phyloP scores from a whole-genome alignment of 2,329 filamentous ascomycete genomes.

The Dothistroma pini region DNA sequence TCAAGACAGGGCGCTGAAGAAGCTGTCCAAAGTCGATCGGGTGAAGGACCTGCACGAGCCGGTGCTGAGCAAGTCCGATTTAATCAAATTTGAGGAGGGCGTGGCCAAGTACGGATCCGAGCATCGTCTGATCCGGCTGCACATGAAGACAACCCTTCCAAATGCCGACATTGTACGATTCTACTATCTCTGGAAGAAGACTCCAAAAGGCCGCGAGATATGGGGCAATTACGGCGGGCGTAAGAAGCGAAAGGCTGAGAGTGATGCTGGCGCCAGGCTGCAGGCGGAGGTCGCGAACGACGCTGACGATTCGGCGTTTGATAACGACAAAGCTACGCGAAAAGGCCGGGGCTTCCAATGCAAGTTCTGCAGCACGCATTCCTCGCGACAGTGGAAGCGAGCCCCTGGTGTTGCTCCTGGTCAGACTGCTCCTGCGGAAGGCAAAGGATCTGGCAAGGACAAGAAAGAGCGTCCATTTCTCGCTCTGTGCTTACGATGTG shows the following conservation, averaged over 20 bases:
- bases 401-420: slow-evolving; percentile 75
- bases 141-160: slow-evolving; percentile 72
- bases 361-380: slow-evolving; percentile 82
- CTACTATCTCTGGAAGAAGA: slow-evolving; percentile 99
- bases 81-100: slow-evolving; percentile 88
- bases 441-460: slow-evolving; percentile 65
- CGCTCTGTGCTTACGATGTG: slow-evolving; percentile 85
- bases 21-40: slow-evolving; percentile 64
- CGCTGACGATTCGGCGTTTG: slow-evolving; percentile 92
- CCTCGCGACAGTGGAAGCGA: slow-evolving; percentile 85
- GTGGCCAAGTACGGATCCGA: slow-evolving; percentile 90
- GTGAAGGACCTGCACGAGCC: slow-evolving; percentile 78
- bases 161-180: slow-evolving; percentile 81
- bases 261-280: slow-evolving; percentile 66
- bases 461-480: slow-evolving; percentile 71
- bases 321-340: slow-evolving; percentile 74
- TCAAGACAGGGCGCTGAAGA: slow-evolving; percentile 64
- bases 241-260: slow-evolving; percentile 70
- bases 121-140: slow-evolving; percentile 73
- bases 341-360: slow-evolving; percentile 85
- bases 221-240: slow-evolving; percentile 87
- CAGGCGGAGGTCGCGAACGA: slow-evolving; percentile 91
- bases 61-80: slow-evolving; percentile 69
- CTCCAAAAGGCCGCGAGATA: slow-evolving; percentile 74
- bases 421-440: slow-evolving; percentile 64